Base-by-base conservation (phyloP, 2,329 filamentous ascomycete species). In the Monilinia fructicola region DNA sequence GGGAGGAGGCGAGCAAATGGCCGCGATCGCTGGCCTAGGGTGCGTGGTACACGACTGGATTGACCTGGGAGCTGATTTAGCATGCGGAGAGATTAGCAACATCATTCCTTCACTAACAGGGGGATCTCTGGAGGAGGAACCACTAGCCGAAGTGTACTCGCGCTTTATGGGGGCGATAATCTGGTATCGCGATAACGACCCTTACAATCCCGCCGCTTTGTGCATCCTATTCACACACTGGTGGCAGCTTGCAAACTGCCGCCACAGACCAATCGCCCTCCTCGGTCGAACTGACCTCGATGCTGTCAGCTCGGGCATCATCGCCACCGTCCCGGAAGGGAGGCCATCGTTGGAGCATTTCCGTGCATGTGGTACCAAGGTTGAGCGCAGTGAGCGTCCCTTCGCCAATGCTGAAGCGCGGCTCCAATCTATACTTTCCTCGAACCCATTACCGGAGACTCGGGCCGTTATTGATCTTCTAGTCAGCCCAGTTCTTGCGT, bases 101-200 rank as follows among this genome's bases (percentile, higher is more conserved):
- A 62, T 54, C 16, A 54, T 62, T 18, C 59, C 59, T n/a, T n/a
- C 46, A n/a, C 6, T 62, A 1, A 54, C 59, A 54, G 4, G 59
- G 3, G 59, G 59, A n/a, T 62, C 59, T 0, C 53, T 62, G n/a
- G 59, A 38, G 23, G 59, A 62, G 16, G 7, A 54, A 38, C 28
- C 31, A 12, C 16, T 62, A 2, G 59, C 59, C n/a, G 59, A 62
- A 16, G 46, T 53, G 9, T 54, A 62, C 23, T 62, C 59, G 35
- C 59, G 46, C 5, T 4, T 62, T 10, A 4, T 12, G 31, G 59
- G 59, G 16, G 35, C 59, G 10, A 28, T 62, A 3, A 62, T 62
- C 5, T 62, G 59, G 59, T 62, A 62, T 54, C 59, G 59, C n/a
- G 46, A 62, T n/a, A 54, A 62, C 9, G 59, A 54, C 9, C 59